Evolutionary conservation across 352 stramenopile species (phyloP).

Genomic region (Phytophthora hibernalis): DNA sequence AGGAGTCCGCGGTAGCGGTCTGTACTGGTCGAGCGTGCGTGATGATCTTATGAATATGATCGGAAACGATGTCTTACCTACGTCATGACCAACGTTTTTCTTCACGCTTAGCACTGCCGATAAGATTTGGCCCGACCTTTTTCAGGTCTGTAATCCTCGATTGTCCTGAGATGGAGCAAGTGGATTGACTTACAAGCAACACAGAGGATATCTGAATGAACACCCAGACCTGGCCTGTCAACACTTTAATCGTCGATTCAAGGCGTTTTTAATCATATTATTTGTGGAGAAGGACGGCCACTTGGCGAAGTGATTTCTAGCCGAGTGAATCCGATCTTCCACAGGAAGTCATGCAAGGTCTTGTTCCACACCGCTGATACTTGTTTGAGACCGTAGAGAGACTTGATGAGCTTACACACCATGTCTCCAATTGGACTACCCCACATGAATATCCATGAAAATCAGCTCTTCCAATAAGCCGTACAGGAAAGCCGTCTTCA

Average conservation of each 20-base stretch:
- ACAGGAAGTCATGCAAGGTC: constrained; percentile 1
- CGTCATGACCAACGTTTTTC: constrained; percentile 29
- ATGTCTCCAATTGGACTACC: constrained; percentile 14
- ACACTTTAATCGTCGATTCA: too few species aligned
- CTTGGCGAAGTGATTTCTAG: too few species aligned
- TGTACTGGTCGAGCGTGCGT: constrained; percentile 19
- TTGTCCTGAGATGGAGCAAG: too few species aligned
- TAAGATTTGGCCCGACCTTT: constrained; percentile 38
- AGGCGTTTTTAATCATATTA: too few species aligned
- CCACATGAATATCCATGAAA: constrained; percentile 9
- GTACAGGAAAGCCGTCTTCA: constrained; percentile 17
- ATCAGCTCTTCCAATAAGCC: constrained; percentile 8
- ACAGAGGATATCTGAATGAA: too few species aligned
- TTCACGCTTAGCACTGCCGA: constrained; percentile 41
- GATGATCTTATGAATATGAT: constrained; percentile 31
- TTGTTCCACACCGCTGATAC: constrained; percentile 21
- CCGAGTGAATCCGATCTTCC: constrained; percentile 8
- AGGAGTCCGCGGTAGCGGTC: constrained; percentile 10
- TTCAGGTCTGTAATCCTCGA: constrained; percentile 19
- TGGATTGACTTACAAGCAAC: too few species aligned
- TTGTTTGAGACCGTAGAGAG: constrained; percentile 21
- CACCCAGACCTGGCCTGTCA: neutral
- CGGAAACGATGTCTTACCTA: constrained; percentile 14
- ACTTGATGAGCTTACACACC: constrained; percentile 17
- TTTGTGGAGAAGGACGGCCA: too few species aligned